These are phyloP conservation scores for Kodamaea derodonti DNA, from an alignment of 1,139 yeast genomes.

Conservation along the genomic window DNA sequence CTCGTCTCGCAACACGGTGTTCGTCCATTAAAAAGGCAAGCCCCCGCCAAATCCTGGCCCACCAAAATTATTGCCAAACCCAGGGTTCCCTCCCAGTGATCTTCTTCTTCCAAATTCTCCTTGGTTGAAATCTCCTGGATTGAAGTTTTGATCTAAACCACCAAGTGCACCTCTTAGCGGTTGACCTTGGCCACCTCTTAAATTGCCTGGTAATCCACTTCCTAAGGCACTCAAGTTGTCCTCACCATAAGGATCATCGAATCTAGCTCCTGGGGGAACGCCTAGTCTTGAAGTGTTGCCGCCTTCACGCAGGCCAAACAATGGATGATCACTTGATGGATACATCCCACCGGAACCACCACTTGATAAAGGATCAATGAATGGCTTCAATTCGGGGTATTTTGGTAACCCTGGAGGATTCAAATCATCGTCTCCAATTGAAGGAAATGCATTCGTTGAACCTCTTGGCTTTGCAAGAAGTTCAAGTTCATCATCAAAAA, in stretches of 20 bases:
- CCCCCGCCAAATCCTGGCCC: conserved; percentile 4
- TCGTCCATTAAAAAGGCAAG: no score
- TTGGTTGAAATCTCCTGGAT: background rate
- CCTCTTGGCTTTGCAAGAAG: conserved; percentile 11
- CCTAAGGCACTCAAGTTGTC: conserved; percentile 43
- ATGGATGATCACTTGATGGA: conserved; percentile 48
- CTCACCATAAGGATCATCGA: conserved; percentile 50
- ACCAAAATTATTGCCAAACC: conserved; percentile 1
- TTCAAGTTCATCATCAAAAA: conserved; percentile 25
- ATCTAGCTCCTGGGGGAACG: conserved; percentile 51
- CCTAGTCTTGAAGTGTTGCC: conserved; percentile 26
- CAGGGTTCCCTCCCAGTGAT: background rate
- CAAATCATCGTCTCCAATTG: conserved; percentile 49
- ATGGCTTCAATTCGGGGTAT: conserved; percentile 41
- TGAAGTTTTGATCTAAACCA: conserved; percentile 2
- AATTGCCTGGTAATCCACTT: conserved; percentile 45
- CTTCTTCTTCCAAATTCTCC: background rate
- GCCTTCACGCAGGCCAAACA: conserved; percentile 31
- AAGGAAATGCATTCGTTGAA: conserved; percentile 17
- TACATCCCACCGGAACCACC: conserved; percentile 48
- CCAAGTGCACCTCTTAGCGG: conserved; percentile 4
- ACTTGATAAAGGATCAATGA: conserved; percentile 29
- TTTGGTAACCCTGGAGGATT: conserved; percentile 46
- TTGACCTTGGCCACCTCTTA: conserved; percentile 18
- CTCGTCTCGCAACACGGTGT: no score